Evolutionary conservation across 352 stramenopile species (phyloP).

Genomic region (Pythium oligandrum): DNA sequence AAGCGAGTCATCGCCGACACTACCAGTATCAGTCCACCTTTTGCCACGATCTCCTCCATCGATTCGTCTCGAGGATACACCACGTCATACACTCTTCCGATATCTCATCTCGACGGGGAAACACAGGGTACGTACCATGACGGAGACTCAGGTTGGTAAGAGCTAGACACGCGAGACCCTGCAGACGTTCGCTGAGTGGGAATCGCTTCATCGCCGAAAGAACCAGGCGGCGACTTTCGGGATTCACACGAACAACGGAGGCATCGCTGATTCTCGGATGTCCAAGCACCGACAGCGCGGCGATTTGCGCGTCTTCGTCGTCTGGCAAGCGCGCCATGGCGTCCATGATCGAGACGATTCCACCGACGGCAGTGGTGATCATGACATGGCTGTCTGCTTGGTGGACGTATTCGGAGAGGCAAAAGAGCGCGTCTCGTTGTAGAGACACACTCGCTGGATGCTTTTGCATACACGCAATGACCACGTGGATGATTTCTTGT

Average conservation of each 20-base stretch:
- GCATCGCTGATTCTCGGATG: constrained; percentile 50
- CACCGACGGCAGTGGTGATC: constrained; percentile 34
- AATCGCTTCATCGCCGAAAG: constrained; percentile 57
- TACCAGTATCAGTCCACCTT: constrained; percentile 41
- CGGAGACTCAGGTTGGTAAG: constrained; percentile 55
- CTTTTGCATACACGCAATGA: constrained; percentile 42
- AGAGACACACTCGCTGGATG: constrained; percentile 28
- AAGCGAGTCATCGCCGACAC: constrained; percentile 53
- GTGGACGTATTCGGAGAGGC: constrained; percentile 30
- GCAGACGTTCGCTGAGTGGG: constrained; percentile 48
- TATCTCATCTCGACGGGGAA: no score
- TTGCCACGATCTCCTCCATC: constrained; percentile 50
- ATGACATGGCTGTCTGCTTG: constrained; percentile 24
- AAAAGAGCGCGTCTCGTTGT: constrained; percentile 45
- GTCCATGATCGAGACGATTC: constrained; percentile 37
- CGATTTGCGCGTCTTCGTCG: constrained; percentile 42
- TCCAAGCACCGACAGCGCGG: constrained; percentile 43
- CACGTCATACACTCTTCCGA: no score
- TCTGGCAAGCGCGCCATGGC: constrained; percentile 45
- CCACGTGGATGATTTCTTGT: constrained; percentile 19
- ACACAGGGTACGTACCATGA: constrained; percentile 22
- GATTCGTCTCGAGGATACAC: constrained; percentile 27
- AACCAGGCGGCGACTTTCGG: constrained; percentile 45
- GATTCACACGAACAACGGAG: constrained; percentile 40
- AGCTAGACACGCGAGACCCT: constrained; percentile 44